Base-by-base conservation (phyloP, 169 alveolate genomes). In the Cyclospora cayetanensis region DNA sequence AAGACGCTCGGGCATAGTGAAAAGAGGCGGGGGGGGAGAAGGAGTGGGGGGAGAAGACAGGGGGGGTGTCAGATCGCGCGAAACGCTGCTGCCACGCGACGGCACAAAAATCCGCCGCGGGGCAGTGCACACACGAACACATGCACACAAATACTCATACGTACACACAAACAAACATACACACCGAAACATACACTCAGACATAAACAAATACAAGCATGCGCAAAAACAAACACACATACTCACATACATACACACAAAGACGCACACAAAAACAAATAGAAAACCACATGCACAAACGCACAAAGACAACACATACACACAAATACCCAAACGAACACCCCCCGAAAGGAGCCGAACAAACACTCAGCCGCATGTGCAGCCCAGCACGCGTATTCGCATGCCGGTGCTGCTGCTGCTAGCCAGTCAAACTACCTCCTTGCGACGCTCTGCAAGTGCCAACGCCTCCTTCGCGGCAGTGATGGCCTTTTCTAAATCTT, bases 381-480 rank as follows among this genome's bases (percentile, higher is more conserved):
- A n/a, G n/a, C n/a, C n/a, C n/a, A n/a, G n/a, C n/a, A n/a, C n/a
- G n/a, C n/a, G n/a, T n/a, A n/a, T n/a, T n/a, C n/a, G n/a, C 63
- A 12, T 50, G 12, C 63, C 20, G 25, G 25, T 50, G 12, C 63
- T 50, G 25, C 63, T 50, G 12, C 20, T 50, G 12, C 63, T 50
- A 15, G 12, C 63, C 29, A 35, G 1, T 66, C 37, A 4, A 4
- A 74, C 29, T 34, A 88, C 93, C 74, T 88, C 93, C 41, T 88
- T 88, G 34, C 93, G 88, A 11, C 87, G 27, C 34, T 88, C 93
- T n/a, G 93, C 93, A 20, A 88, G 88, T 2, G 65, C 68, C 22
- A 88, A 9, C 27, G 93, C 93, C 22, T 88, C 93, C 29, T 88
- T 76, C 1, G 89, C 93, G 4, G 93, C 93, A 1, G 86, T 74